phyloP scores from a whole-genome alignment of 2,329 filamentous ascomycete genomes.

The Colletotrichum liriopes region DNA sequence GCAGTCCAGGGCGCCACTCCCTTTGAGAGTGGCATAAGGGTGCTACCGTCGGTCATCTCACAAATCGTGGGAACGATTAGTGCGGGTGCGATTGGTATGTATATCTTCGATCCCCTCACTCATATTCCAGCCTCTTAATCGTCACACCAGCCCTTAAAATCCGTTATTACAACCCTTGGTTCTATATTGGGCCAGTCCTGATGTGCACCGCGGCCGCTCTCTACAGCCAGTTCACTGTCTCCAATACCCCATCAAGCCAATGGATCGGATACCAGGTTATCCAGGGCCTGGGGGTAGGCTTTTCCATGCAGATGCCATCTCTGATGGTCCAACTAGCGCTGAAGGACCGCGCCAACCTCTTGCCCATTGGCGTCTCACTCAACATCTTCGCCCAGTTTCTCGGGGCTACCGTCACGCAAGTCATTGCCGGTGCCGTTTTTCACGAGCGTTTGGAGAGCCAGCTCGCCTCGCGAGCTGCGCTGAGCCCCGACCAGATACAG shows the following conservation, averaged over 20 bases:
- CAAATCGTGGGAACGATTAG: slow-evolving; percentile 9
- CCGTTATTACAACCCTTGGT: slow-evolving; percentile 39
- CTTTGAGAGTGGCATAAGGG: background rate
- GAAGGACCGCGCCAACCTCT: slow-evolving; percentile 14
- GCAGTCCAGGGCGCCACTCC: too few species aligned
- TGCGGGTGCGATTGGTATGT: background rate
- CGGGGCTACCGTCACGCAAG: slow-evolving; percentile 36
- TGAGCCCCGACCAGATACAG: slow-evolving; percentile 8
- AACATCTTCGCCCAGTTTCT: slow-evolving; percentile 42
- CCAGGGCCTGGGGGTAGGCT: slow-evolving; percentile 33
- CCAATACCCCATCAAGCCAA: slow-evolving; percentile 24
- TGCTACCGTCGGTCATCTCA: slow-evolving; percentile 2
- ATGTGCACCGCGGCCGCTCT: slow-evolving; percentile 17
- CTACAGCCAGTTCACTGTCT: slow-evolving; percentile 34
- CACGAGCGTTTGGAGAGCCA: slow-evolving; percentile 33
- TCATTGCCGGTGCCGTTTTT: slow-evolving; percentile 45
- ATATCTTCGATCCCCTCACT: background rate
- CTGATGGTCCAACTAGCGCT: slow-evolving; percentile 42
- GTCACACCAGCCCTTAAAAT: slow-evolving; percentile 17
- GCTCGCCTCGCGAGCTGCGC: slow-evolving; percentile 20
- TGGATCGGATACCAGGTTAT: slow-evolving; percentile 43
- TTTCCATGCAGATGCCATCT: slow-evolving; percentile 37
- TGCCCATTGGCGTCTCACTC: slow-evolving; percentile 41
- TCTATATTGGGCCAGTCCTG: slow-evolving; percentile 28
- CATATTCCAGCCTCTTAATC: background rate